phyloP scores from a whole-genome alignment of 1,284 basidiomycete species.

The Ustilago sp. region DNA sequence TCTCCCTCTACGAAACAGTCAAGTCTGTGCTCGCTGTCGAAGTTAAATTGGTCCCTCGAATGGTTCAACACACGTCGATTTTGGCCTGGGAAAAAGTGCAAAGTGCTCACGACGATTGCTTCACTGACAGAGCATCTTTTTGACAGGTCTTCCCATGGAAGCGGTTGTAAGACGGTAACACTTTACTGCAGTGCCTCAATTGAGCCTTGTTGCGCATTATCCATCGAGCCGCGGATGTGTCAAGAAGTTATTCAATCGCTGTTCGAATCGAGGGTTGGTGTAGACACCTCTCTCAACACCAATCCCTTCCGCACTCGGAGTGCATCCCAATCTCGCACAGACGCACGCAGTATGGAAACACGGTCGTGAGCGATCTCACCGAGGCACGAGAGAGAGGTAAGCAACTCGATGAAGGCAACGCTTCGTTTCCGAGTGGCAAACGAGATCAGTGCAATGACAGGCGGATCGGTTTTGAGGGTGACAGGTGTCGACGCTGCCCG shows the following conservation, averaged over 20 bases:
- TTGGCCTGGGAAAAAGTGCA: background rate
- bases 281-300: conserved; percentile 8
- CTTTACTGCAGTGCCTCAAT: no score
- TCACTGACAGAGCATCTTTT: background rate
- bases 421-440: background rate
- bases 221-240: background rate
- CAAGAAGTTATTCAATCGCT: background rate
- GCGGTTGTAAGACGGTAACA: background rate
- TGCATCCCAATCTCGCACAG: background rate
- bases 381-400: background rate
- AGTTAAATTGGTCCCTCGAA: background rate
- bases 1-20: background rate
- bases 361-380: background rate
- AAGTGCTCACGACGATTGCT: background rate
- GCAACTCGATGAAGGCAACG: background rate
- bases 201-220: background rate
- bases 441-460: background rate
- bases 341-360: background rate
- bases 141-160: background rate
- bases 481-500: conserved; percentile 5
- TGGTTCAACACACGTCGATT: background rate
- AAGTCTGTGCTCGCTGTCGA: background rate
- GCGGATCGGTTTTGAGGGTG: background rate
- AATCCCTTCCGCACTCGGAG: background rate
- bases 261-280: background rate